These are phyloP conservation scores for Coniochaeta hoffmannii DNA, from an alignment of 2,329 filamentous ascomycete genomes.

Conservation along the genomic window DNA sequence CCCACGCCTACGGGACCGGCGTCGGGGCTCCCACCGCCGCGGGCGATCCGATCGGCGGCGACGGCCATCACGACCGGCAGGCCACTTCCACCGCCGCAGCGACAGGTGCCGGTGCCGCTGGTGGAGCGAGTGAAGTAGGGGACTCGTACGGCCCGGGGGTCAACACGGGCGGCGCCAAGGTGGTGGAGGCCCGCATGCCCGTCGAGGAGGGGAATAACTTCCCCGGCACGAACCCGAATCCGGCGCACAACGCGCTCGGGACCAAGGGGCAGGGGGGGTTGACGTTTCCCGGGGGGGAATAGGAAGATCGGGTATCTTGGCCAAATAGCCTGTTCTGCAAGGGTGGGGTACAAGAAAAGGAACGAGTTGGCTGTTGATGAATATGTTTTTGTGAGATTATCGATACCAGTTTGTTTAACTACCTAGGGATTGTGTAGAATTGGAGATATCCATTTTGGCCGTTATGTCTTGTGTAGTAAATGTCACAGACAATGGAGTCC, in stretches of 20 bases:
- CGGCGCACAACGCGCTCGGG: constrained; percentile 7
- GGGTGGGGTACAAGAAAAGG: too few relatives aligned
- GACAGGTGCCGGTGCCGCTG: neutral
- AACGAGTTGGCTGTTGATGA: too few relatives aligned
- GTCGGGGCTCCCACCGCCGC: neutral
- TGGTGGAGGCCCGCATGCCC: neutral
- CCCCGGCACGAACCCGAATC: constrained; percentile 12
- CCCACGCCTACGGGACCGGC: neutral
- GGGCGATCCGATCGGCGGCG: too few relatives aligned
- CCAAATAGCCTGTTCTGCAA: too few relatives aligned
- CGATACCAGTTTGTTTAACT: too few relatives aligned
- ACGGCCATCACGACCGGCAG: neutral
- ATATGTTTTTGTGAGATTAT: too few relatives aligned
- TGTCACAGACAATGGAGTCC: neutral
- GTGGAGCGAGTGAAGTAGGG: too few relatives aligned
- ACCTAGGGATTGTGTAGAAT: too few relatives aligned
- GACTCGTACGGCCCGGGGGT: neutral
- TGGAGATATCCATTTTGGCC: too few relatives aligned
- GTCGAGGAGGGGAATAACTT: constrained; percentile 12
- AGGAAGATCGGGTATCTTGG: neutral
- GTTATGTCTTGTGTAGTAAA: too few relatives aligned
- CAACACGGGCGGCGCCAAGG: constrained; percentile 1
- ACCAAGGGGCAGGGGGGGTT: neutral
- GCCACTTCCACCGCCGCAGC: neutral
- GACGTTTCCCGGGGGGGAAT: constrained; percentile 5